A percentile compares a stretch with the other conserved stretches of the same genome.
These are phyloP conservation scores for Amborella trichopoda DNA, from an alignment of 164 flowering plant genomes.

Conservation along the genomic window DNA sequence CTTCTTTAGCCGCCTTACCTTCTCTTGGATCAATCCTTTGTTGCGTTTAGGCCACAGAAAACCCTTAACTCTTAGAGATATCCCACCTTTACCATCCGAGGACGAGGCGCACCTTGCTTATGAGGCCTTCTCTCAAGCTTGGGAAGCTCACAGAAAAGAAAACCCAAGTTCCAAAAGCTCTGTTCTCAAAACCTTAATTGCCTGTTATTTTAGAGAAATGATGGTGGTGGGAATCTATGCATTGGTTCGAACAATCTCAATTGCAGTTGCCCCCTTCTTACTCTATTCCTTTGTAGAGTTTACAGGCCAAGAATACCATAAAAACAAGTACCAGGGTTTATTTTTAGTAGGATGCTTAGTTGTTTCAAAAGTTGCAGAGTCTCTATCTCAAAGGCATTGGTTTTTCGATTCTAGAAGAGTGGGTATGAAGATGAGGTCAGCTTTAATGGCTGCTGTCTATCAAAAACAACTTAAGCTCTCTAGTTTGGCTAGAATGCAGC, in stretches of 20 bases:
- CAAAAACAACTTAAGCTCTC: constrained; percentile 70
- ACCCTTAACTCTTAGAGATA: constrained; percentile 44
- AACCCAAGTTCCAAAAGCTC: constrained; percentile 13
- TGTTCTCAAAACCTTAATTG: constrained; percentile 30
- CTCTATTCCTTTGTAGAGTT: constrained; percentile 52
- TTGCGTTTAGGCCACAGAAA: constrained; percentile 46
- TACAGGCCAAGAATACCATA: constrained; percentile 17
- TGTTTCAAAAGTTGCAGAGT: constrained; percentile 49
- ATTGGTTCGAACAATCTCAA: constrained; percentile 35
- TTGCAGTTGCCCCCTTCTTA: constrained; percentile 44
- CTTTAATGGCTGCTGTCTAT: constrained; percentile 60
- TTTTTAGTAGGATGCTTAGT: constrained; percentile 42
- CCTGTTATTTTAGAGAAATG: constrained; percentile 43
- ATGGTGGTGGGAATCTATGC: constrained; percentile 35
- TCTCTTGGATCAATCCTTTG: constrained; percentile 73
- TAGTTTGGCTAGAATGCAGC: constrained; percentile 41
- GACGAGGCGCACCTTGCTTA: constrained; percentile 53
- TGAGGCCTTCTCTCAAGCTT: constrained; percentile 29
- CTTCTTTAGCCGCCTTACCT: constrained; percentile 37
- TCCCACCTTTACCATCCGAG: constrained; percentile 44
- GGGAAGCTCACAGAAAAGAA: constrained; percentile 21
- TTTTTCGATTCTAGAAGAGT: constrained; percentile 42
- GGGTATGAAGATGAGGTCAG: constrained; percentile 79
- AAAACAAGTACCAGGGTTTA: constrained; percentile 28
- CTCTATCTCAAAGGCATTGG: constrained; percentile 59